phyloP scores from a whole-genome alignment of 129 eudicot species.

The Tanacetum coccineum region DNA sequence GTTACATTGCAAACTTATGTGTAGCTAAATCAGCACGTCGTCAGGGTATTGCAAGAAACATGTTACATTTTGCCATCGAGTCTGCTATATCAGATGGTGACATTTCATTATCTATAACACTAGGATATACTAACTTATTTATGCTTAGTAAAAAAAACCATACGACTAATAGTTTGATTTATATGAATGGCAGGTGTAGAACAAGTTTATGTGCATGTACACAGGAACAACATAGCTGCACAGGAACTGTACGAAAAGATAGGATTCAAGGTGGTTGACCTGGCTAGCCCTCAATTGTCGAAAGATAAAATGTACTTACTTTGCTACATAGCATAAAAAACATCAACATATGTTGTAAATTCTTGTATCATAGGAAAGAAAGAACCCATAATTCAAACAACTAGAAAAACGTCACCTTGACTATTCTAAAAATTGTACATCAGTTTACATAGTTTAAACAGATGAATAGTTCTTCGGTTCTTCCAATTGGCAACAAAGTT shows the following conservation, averaged over 20 bases:
- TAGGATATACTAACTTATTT: background rate
- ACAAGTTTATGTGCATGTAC: slow-evolving; percentile 73
- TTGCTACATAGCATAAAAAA: slow-evolving; percentile 29
- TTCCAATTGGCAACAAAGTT: slow-evolving; percentile 3
- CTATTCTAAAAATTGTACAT: slow-evolving; percentile 16
- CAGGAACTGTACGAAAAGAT: slow-evolving; percentile 55
- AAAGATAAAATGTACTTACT: slow-evolving; percentile 52
- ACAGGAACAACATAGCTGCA: slow-evolving; percentile 61
- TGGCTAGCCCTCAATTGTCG: slow-evolving; percentile 40
- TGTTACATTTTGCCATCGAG: slow-evolving; percentile 58
- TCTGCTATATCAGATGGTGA: slow-evolving; percentile 63
- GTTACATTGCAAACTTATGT: slow-evolving; percentile 75
- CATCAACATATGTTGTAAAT: background rate
- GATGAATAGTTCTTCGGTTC: slow-evolving; percentile 11
- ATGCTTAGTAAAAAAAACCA: background rate
- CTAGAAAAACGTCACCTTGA: slow-evolving; percentile 1
- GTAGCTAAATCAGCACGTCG: slow-evolving; percentile 80
- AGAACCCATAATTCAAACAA: background rate
- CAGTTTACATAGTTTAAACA: slow-evolving; percentile 10
- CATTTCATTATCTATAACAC: slow-evolving; percentile 7
- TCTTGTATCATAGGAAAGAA: slow-evolving; percentile 1
- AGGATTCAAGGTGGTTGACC: slow-evolving; percentile 65
- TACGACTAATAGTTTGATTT: no score
- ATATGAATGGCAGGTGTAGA: slow-evolving; percentile 51
- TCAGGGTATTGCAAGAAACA: slow-evolving; percentile 79